Percentiles rank a stretch among this genome's conserved stretches.
Evolutionary conservation across 2,329 filamentous ascomycete genomes (phyloP).

Genomic region (Penicillium vulpinum): DNA sequence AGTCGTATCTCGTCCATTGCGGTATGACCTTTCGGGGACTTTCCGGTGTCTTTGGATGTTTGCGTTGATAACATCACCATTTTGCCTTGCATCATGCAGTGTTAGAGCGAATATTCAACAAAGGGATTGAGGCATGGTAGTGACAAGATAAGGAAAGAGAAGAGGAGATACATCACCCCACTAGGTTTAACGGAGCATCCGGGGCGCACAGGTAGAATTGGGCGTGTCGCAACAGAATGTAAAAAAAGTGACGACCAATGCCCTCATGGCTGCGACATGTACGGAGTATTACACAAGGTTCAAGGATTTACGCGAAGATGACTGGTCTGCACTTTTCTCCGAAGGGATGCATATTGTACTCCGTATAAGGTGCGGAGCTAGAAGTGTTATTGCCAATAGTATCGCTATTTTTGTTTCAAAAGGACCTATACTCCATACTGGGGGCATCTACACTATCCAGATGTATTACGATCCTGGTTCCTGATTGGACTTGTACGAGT

Average conservation of each 20-base stretch:
- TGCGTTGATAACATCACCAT: constrained; percentile 10
- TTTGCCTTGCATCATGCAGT: constrained; percentile 1
- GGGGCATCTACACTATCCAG: not conserved
- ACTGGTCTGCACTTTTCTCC: not conserved
- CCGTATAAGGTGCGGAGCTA: not conserved
- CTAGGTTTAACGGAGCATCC: constrained; percentile 1
- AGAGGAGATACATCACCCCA: constrained; percentile 7
- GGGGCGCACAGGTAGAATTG: constrained; percentile 8
- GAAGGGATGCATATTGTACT: not conserved
- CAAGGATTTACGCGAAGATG: constrained; percentile 8
- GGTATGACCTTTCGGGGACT: constrained; percentile 6
- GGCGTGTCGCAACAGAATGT: constrained; percentile 14
- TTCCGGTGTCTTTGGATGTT: constrained; percentile 3
- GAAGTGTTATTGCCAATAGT: constrained; percentile 16
- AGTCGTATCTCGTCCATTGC: constrained; percentile 27
- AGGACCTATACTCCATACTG: no score
- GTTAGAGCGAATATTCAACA: not conserved
- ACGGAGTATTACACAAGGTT: not conserved
- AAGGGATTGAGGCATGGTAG: not conserved
- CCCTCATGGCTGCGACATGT: constrained; percentile 31
- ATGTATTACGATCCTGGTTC: not conserved
- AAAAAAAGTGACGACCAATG: constrained; percentile 19
- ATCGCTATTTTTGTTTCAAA: not conserved
- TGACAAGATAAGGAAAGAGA: not conserved
- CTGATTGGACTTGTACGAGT: not conserved